Percentiles rank a stretch among this genome's conserved stretches.
Evolutionary conservation across 345 rosid species (phyloP).

Genomic region (Luvunga scandens): DNA sequence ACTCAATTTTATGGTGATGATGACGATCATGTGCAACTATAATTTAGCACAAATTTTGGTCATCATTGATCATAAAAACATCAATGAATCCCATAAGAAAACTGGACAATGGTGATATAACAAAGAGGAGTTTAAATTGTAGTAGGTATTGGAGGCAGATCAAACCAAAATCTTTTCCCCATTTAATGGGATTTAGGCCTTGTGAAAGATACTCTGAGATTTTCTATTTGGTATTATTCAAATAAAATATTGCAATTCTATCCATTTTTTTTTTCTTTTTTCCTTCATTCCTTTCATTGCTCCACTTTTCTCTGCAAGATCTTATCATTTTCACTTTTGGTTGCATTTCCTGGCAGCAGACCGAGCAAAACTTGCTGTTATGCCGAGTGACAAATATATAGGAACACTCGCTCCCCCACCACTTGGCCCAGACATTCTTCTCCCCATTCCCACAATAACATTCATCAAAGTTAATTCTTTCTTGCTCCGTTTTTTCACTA

Average conservation of each 20-base stretch:
- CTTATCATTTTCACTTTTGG: conserved; percentile 43
- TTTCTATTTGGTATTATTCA: conserved; percentile 4
- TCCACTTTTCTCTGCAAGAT: conserved; percentile 41
- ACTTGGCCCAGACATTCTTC: conserved; percentile 46
- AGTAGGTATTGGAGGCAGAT: conserved; percentile 8
- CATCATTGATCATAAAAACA: conserved; percentile 5
- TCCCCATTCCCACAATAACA: conserved; percentile 16
- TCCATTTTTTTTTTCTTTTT: neutral
- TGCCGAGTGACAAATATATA: conserved; percentile 29
- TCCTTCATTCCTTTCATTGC: conserved; percentile 16
- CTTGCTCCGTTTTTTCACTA: neutral
- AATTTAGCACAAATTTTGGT: conserved; percentile 9
- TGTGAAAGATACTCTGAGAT: conserved; percentile 8
- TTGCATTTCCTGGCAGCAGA: conserved; percentile 41
- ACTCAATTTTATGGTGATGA: conserved; percentile 4
- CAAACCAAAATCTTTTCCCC: conserved; percentile 22
- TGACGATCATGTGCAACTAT: conserved; percentile 12
- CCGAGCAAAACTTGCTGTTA: conserved; percentile 28
- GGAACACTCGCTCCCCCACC: conserved; percentile 40
- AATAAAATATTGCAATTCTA: conserved; percentile 1
- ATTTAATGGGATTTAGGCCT: conserved; percentile 26
- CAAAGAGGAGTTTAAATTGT: neutral
- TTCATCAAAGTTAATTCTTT: neutral
- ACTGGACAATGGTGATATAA: neutral
- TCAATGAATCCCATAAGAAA: conserved; percentile 6